Percentiles rank a stretch among this genome's conserved stretches.
phyloP scores from a whole-genome alignment of 2,329 filamentous ascomycete genomes.

The Fusarium pseudograminearum region DNA sequence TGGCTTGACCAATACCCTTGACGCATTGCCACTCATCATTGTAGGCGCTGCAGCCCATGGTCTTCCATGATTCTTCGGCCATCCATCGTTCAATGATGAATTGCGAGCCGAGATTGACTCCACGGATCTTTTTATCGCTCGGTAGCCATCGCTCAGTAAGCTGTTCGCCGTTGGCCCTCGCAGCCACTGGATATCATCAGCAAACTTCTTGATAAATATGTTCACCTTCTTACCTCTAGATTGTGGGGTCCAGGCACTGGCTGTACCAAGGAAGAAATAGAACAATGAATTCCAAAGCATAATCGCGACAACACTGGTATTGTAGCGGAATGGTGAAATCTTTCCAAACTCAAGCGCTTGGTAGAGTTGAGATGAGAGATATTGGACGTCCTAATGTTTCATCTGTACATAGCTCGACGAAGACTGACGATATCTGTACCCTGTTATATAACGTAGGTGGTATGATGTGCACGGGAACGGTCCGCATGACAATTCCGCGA shows the following conservation, averaged over 20 bases:
- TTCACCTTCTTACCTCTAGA: slow-evolving; percentile 5
- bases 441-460: neutral
- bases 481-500: neutral
- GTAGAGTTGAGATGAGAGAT: too few relatives aligned
- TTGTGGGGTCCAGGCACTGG: slow-evolving; percentile 20
- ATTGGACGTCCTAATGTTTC: rapidly evolving
- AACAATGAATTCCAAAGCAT: neutral
- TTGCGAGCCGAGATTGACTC: slow-evolving; percentile 47
- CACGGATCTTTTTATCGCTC: slow-evolving; percentile 35
- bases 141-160: slow-evolving; percentile 31
- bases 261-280: neutral
- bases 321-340: neutral
- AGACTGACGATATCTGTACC: too few relatives aligned
- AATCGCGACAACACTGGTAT: rapidly evolving
- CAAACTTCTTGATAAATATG: rapidly evolving
- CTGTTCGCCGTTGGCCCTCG: neutral
- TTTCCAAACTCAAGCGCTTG: neutral
- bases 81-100: slow-evolving; percentile 49
- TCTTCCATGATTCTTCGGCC: slow-evolving; percentile 37
- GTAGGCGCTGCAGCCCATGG: slow-evolving; percentile 44
- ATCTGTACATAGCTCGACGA: too few relatives aligned
- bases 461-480: neutral
- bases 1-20: slow-evolving; percentile 40
- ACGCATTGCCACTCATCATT: slow-evolving; percentile 48
- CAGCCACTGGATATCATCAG: neutral